Base-by-base conservation (phyloP, 139 green algal genomes). In the Coccomyxa sp. region DNA sequence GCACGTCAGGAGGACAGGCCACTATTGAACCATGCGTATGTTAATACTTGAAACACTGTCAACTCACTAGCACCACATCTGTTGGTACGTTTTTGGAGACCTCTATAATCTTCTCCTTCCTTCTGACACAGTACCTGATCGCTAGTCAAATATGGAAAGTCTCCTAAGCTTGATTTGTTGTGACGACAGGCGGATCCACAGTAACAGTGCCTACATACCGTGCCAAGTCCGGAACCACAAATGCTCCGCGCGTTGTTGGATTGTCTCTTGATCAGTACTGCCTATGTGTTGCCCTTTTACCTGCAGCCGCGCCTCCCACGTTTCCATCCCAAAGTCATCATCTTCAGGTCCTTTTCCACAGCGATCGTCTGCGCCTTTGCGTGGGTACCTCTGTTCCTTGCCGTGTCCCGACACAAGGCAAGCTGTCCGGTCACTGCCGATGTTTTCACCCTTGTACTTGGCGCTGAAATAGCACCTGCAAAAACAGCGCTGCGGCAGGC, bases 221-320 rank as follows among this genome's bases (percentile, higher is more conserved):
- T 38, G 80, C 9, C 79, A 25, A 82, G 25, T 14, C 57, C 17
- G 58, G 25, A 78, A 31, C 59, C 45, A 28, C 67, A 32, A 16
- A 66, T 16, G 15, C 12, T 71, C 74, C 51, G 71, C 60, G 71
- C 51, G 80, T 75, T 82, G 25, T 30, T 87, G 14, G 79, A 80
- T 9, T 93, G 90, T 76, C 13, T 88, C 0, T 38, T 71, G 0
- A 84, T 81, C 51, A 84, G 83, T 0, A 14, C 51, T 16, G n/a
- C 31, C 0, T 93, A 89, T 71, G 90, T 93, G 10, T 86, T 81
- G 3, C 67, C 88, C 1, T 83, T 93, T 7, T 90, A 91, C 66
- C 15, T 91, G 15, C 77, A 80, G 67, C 74, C 0, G 57, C 30
- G 25, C 38, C 0, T 67, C 80, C 81, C 76, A 85, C 79, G 0